Conservation (phyloP, 208 protist genomes). For the Naegleria fowleri region DNA sequence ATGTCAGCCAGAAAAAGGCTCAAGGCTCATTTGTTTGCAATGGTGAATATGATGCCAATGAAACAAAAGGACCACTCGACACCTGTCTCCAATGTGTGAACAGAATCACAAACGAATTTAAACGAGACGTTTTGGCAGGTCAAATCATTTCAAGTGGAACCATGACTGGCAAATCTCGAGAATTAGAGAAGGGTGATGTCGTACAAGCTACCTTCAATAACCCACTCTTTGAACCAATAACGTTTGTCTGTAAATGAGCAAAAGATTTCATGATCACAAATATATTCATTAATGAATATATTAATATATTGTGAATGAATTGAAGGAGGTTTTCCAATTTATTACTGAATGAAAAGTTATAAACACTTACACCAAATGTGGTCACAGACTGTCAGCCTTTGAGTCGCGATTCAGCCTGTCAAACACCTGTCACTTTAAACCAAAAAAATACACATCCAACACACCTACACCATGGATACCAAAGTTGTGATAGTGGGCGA, state of each 20-base stretch:
- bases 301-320: too few relatives aligned
- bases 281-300: too few relatives aligned
- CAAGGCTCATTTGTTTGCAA: neutral
- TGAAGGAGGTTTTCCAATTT: too few relatives aligned
- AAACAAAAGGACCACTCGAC: neutral
- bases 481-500: constrained; percentile 36
- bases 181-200: neutral
- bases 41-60: neutral
- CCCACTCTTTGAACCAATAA: neutral
- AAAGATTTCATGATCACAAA: too few relatives aligned
- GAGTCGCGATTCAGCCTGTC: too few relatives aligned
- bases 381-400: too few relatives aligned
- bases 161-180: neutral
- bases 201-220: neutral
- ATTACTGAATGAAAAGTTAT: too few relatives aligned
- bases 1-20: neutral
- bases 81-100: neutral
- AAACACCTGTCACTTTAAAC: too few relatives aligned
- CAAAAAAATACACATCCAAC: too few relatives aligned
- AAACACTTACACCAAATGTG: too few relatives aligned
- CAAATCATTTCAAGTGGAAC: constrained; percentile 7
- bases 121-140: neutral
- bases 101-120: neutral
- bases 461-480: neutral
- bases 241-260: neutral